These are phyloP conservation scores for Starmerella sirachaensis DNA, from an alignment of 805 yeast species.

Conservation along the genomic window DNA sequence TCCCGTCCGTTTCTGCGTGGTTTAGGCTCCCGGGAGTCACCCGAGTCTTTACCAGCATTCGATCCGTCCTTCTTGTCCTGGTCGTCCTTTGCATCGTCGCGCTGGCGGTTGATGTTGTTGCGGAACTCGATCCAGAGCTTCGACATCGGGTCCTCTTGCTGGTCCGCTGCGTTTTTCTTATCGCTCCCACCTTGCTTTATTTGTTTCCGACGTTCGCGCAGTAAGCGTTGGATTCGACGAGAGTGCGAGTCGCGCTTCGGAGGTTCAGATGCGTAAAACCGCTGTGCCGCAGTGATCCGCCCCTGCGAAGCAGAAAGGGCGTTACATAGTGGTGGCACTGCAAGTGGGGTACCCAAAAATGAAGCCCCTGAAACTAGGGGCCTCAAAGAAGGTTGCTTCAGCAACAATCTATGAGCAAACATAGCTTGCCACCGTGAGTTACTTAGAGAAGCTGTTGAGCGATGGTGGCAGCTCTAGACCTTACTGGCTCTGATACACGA, in stretches of 20 bases:
- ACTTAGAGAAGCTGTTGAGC: too few species aligned
- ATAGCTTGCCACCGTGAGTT: too few species aligned
- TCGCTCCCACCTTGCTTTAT: slow-evolving; percentile 3
- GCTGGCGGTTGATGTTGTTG: slow-evolving; percentile 3
- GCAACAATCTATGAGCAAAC: slow-evolving; percentile 6
- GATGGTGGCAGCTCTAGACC: too few species aligned
- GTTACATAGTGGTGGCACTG: background rate
- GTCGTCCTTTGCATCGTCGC: background rate
- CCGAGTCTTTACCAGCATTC: too few species aligned
- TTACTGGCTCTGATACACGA: too few species aligned
- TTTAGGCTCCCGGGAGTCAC: background rate
- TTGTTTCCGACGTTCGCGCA: slow-evolving; percentile 7
- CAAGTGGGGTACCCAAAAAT: slow-evolving; percentile 1
- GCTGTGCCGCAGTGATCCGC: too few species aligned
- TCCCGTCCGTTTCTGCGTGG: background rate
- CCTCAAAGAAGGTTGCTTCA: too few species aligned
- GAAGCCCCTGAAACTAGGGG: background rate
- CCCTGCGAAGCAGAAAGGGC: slow-evolving; percentile 1
- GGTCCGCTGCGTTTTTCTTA: background rate
- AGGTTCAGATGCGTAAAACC: too few species aligned
- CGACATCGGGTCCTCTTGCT: background rate
- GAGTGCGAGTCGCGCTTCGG: slow-evolving; percentile 1
- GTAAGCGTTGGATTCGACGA: slow-evolving; percentile 8
- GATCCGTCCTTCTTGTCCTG: background rate
- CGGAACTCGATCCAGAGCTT: slow-evolving; percentile 6